Evolutionary conservation across 2,329 filamentous ascomycete genomes (phyloP), one percentile per base, ranked within the genome.

Genomic region (Coleophoma eucalyptorum): DNA sequence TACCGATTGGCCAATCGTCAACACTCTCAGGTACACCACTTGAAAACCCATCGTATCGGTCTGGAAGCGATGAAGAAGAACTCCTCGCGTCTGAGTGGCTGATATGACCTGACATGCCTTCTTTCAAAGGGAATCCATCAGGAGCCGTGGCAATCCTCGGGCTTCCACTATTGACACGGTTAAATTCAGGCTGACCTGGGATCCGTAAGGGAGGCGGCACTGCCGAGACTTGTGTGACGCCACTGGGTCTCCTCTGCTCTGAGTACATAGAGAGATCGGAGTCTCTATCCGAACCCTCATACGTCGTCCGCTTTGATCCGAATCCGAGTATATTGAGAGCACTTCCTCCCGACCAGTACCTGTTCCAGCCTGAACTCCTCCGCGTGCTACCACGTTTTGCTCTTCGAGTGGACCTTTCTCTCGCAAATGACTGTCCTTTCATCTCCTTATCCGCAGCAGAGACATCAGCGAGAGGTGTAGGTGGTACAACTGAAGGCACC

Each of bases 301-400:
- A 71, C 33, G 70, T 70, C 34, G 62, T 67, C 48, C 65, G 65
- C 49, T 68, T 68, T 46, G 65, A 69, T 13, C 79, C 81, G 48
- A 84, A 79, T 13, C 82, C 83, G 7, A 88, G 72, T 20, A 86
- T 79, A 61, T 86, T 85, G 50, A 86, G 69, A 7, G 84, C 79
- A 57, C 85, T 87, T 48, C 86, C 87, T 46, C 85, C 86, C 13
- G 86, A 88, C 80, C 87, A 90, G 68, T 90, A 90, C 48, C 81
- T 74, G 66, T 89, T 89, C 87, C 87, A 90, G 44, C 86, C 86
- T 3, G 86, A 89, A 59, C 84, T 89, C 62, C 81, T 76, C 50
- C 83, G 76, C 18, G 73, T 70, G 42, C 69, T 61, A n/a, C 57
- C 60, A 18, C 50, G 48, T 44, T 54, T 54, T 35, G 61, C 55